Percentiles rank a stretch among this genome's conserved stretches.
phyloP scores from a whole-genome alignment of 2,329 filamentous ascomycete species.

The Hymenoscyphus scutula region DNA sequence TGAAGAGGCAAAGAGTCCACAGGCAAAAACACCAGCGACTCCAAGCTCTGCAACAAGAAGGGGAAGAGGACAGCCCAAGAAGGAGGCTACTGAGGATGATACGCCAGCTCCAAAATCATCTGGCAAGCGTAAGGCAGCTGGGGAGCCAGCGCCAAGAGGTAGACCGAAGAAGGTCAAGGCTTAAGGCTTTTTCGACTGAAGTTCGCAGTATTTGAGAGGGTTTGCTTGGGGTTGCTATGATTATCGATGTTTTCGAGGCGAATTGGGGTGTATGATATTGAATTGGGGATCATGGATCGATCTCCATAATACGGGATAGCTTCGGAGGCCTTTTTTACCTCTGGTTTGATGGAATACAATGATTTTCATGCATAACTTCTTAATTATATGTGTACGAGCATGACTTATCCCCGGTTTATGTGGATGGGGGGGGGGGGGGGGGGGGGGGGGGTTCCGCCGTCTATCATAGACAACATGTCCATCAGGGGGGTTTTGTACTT shows the following conservation, averaged over 20 bases:
- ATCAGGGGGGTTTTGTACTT: too few relatives aligned
- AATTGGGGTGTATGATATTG: background rate
- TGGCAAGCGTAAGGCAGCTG: conserved; percentile 15
- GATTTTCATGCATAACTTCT: background rate
- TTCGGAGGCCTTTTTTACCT: background rate
- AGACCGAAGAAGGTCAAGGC: conserved; percentile 19
- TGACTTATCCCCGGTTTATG: background rate
- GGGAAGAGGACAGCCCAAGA: background rate
- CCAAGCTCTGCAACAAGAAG: background rate
- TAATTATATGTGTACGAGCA: background rate
- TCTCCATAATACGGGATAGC: background rate
- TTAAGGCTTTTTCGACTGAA: conserved; percentile 6
- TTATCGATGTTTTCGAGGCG: background rate
- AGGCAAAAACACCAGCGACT: background rate
- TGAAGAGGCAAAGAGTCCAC: background rate
- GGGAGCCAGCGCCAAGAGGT: conserved; percentile 6
- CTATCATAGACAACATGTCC: too few relatives aligned
- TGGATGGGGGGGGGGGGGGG: too few relatives aligned
- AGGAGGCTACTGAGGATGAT: background rate
- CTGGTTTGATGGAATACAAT: background rate
- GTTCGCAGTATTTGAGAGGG: background rate
- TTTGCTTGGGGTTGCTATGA: background rate
- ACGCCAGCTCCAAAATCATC: conserved; percentile 1
- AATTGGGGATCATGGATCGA: background rate
- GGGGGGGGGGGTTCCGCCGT: too few relatives aligned